phyloP scores from a whole-genome alignment of 129 eudicot genomes.

The Saussurea involucrata region DNA sequence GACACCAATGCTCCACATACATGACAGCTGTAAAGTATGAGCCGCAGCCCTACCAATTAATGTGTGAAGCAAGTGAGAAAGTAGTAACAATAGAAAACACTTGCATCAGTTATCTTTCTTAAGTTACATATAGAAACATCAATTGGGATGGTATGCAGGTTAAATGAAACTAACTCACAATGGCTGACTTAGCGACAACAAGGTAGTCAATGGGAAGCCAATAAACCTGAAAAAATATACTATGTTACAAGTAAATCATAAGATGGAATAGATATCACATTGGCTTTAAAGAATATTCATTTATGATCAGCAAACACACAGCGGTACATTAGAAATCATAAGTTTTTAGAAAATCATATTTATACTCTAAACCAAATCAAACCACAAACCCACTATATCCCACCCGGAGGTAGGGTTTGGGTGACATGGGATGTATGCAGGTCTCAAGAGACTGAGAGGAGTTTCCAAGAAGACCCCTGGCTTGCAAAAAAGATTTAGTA shows the following conservation, averaged over 20 bases:
- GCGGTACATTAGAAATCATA: not conserved
- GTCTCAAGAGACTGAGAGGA: not conserved
- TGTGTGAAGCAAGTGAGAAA: not conserved
- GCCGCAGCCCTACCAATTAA: conserved; percentile 68
- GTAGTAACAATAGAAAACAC: not conserved
- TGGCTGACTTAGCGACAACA: conserved; percentile 75
- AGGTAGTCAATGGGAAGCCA: conserved; percentile 91
- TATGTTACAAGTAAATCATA: not conserved
- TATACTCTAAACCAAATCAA: not conserved
- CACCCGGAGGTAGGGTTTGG: not conserved
- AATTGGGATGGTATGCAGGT: not conserved
- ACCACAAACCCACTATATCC: not conserved
- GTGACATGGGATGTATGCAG: not conserved
- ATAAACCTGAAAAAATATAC: conserved; percentile 54
- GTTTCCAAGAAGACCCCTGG: not conserved
- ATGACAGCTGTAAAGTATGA: conserved; percentile 91
- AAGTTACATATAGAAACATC: not conserved
- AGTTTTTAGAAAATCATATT: not conserved
- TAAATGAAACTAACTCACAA: conserved; percentile 48
- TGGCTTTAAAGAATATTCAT: not conserved
- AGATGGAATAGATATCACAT: not conserved
- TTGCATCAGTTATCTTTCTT: not conserved
- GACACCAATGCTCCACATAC: conserved; percentile 99
- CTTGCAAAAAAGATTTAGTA: not conserved
- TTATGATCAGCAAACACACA: conserved; percentile 7